phyloP scores from a whole-genome alignment of 345 rosid genomes.

The Arabis alpina region DNA sequence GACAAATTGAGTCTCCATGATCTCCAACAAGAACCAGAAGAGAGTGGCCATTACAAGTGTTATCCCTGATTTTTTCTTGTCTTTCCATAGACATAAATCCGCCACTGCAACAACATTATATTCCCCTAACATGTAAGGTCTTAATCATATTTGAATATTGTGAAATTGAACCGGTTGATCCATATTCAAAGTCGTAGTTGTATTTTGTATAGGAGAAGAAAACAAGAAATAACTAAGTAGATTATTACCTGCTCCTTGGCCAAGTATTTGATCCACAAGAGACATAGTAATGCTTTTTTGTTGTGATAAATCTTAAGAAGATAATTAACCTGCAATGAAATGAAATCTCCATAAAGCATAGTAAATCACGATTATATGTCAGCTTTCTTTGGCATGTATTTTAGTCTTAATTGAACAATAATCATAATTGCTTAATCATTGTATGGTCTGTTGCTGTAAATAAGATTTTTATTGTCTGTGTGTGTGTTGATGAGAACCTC shows the following conservation, averaged over 20 bases:
- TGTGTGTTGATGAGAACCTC: no score
- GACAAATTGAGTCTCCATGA: slow-evolving; percentile 22
- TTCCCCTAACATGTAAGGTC: background rate
- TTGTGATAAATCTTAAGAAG: background rate
- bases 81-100: slow-evolving; percentile 34
- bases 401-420: slow-evolving; percentile 4
- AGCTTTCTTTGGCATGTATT: slow-evolving; percentile 8
- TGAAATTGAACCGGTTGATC: slow-evolving; percentile 2
- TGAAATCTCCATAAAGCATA: slow-evolving; percentile 8
- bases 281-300: slow-evolving; percentile 13
- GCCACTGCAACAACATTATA: slow-evolving; percentile 28
- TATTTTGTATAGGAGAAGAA: background rate
- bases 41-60: slow-evolving; percentile 28
- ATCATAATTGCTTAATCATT: no score
- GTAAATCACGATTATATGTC: slow-evolving; percentile 7
- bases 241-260: slow-evolving; percentile 32
- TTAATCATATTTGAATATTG: background rate
- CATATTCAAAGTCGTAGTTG: slow-evolving; percentile 2
- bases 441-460: no score
- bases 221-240: background rate
- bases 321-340: slow-evolving; percentile 24
- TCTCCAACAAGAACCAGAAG: slow-evolving; percentile 29
- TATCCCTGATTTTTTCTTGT: slow-evolving; percentile 29
- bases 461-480: no score
- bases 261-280: slow-evolving; percentile 29